Evolutionary conservation across 345 rosid species (phyloP).

Genomic region (Aquilaria yunnanensis): DNA sequence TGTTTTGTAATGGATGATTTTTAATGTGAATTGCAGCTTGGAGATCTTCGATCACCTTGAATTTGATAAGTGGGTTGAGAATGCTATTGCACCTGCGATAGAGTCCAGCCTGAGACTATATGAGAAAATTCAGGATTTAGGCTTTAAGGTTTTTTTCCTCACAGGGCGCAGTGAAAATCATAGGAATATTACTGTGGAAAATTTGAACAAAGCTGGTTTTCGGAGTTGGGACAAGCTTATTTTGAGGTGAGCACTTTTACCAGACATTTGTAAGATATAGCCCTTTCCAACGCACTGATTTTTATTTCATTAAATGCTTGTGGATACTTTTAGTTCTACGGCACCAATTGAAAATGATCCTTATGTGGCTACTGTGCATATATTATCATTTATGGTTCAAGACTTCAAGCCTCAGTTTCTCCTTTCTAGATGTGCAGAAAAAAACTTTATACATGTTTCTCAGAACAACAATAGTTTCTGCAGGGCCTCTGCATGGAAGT

Average conservation of each 20-base stretch:
- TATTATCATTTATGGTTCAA: too few species aligned
- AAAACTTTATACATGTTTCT: too few species aligned
- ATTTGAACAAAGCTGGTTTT: constrained; percentile 64
- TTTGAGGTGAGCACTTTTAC: constrained; percentile 46
- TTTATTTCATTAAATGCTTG: neutral
- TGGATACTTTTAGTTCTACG: too few species aligned
- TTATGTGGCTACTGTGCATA: too few species aligned
- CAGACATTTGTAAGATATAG: neutral
- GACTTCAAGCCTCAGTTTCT: too few species aligned
- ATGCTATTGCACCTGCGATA: constrained; percentile 59
- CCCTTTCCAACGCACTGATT: neutral
- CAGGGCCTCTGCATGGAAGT: too few species aligned
- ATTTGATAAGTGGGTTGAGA: constrained; percentile 87
- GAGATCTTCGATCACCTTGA: constrained; percentile 56
- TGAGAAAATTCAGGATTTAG: constrained; percentile 50
- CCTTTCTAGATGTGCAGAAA: too few species aligned
- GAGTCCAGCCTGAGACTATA: constrained; percentile 73
- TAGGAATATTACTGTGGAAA: constrained; percentile 53
- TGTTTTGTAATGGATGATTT: constrained; percentile 12
- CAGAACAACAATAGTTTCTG: too few species aligned
- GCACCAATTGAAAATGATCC: too few species aligned
- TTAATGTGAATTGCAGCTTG: constrained; percentile 36
- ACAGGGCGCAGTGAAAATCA: constrained; percentile 75
- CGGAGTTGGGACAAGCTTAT: constrained; percentile 82
- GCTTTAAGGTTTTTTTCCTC: constrained; percentile 74